Evolutionary conservation across 495 filamentous ascomycete species (phyloP), one percentile per base, ranked within the genome.

Genomic region (Xylaria venustula): DNA sequence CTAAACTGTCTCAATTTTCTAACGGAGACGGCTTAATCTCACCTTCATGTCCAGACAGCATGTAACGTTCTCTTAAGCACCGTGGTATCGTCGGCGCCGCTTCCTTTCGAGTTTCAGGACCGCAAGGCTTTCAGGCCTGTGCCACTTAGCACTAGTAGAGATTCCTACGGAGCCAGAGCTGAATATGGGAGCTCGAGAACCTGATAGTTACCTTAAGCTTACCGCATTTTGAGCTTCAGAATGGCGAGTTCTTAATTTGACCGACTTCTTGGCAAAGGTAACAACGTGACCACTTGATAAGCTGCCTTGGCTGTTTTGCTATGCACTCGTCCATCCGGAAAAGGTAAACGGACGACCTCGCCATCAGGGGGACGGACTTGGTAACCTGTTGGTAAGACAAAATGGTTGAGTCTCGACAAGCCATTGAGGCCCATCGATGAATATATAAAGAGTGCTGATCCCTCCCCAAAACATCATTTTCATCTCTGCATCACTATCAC

Each of bases 391-490:
- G 49, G 28, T 36, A 52, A 20, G 49, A 37, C 49, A 52, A 37
- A 22, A 52, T 52, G 28, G 49, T 36, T 37, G n/a, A 52, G 49
- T 52, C 49, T 52, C 6, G 30, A 37, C 49, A 37, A 36, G 49
- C 49, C 17, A 34, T 28, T 37, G 49, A 52, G 49, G 49, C 46
- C 49, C 49, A 52, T 52, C 49, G 30, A 52, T 52, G 49, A 37
- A 37, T 52, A 37, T 52, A 52, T 52, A 52, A 52, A 52, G 49
- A 20, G 49, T 34, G 49, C n/a, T 52, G 49, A 52, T 52, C 49
- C 49, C 49, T 52, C 49, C 28, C n/a, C 49, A 34, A 52, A 52
- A 52, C 49, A 52, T 17, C 49, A 36, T 52, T 52, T 52, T 23
- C 49, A 52, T 52, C 30, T 52, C 49, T 52, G 8, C 12, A 52